Base-by-base conservation (phyloP, 2,329 filamentous ascomycete species). In the Dothideomycetidae sp. region DNA sequence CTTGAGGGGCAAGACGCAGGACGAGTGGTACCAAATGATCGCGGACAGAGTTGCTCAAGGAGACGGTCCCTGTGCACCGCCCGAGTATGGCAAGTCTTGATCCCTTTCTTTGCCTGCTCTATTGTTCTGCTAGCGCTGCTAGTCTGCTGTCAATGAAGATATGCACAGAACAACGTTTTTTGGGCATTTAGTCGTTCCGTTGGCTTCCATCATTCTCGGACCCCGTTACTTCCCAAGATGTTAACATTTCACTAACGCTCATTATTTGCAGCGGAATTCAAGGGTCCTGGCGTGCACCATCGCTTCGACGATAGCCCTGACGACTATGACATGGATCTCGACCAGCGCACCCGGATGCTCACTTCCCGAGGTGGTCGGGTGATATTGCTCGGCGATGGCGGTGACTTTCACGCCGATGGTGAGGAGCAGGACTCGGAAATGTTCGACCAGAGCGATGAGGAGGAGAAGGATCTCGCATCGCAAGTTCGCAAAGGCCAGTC, bases 21-120 rank as follows among this genome's bases (percentile, higher is more conserved):
- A 94, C 55, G 81, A 94, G 65, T 98, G 90, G 90, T 98, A 98
- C 61, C 83, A 94, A 54, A 79, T 86, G 66, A 81, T 98, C 59
- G 84, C 80, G 53, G 84, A 81, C 66, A 76, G 90, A 57, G 90
- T 98, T 61, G 83, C 86, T 51, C 86, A 88, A 58, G 90, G 88
- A 62, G 90, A 98, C 63, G 90, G 90, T 53, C 90, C 90, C 59
- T 96, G 88, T 68, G 90, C 90, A 60, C 90, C 90, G 63, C 90
- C 88, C 55, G 90, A 98, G 77, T 98, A 96, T 70, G 90, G 90
- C 86, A 88, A 78, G 84, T 75, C 65, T 66, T 59, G 55, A 56
- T 50, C 55, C 46, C 44, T 42, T 41, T 46, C 43, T 37, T 28
- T 26, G 17, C 11, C 16, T 38, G 7, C 21, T n/a, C n/a, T n/a